Evolutionary conservation across 352 stramenopile species (phyloP).

Genomic region (Globisporangium carolinianum): DNA sequence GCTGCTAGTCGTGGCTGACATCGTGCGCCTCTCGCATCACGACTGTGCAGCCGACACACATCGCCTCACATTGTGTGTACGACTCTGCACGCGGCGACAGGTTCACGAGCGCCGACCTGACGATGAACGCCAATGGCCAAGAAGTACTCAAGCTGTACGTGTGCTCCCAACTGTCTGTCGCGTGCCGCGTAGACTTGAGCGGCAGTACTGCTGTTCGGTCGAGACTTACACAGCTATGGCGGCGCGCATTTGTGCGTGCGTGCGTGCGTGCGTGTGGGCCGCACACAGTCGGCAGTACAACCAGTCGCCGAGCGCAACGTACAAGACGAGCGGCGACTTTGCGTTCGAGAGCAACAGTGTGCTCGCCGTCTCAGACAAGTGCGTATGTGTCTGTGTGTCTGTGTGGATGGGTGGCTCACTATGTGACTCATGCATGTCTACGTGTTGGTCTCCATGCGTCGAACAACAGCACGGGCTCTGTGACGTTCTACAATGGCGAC

Average conservation of each 20-base stretch:
- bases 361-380: slow-evolving; percentile 75
- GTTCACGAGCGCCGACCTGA: slow-evolving; percentile 30
- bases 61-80: no score
- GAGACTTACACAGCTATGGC: no score
- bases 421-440: neutral
- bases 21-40: neutral
- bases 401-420: neutral
- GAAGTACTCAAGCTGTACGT: slow-evolving; percentile 32
- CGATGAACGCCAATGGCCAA: slow-evolving; percentile 16
- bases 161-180: neutral
- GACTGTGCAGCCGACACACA: no score
- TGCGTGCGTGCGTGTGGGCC: neutral
- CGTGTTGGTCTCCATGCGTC: no score
- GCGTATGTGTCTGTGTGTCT: slow-evolving; percentile 5
- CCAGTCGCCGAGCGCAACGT: slow-evolving; percentile 14
- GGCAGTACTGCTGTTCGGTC: no score
- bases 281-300: slow-evolving; percentile 6
- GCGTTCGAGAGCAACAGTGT: slow-evolving; percentile 37
- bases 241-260: neutral
- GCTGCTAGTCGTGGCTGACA: neutral
- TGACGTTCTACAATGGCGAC: slow-evolving; percentile 43
- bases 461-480: slow-evolving; percentile 29
- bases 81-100: slow-evolving; percentile 11
- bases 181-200: neutral
- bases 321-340: slow-evolving; percentile 76